These are phyloP conservation scores for Candida sithepensis DNA, from an alignment of 805 yeast genomes.

Conservation along the genomic window DNA sequence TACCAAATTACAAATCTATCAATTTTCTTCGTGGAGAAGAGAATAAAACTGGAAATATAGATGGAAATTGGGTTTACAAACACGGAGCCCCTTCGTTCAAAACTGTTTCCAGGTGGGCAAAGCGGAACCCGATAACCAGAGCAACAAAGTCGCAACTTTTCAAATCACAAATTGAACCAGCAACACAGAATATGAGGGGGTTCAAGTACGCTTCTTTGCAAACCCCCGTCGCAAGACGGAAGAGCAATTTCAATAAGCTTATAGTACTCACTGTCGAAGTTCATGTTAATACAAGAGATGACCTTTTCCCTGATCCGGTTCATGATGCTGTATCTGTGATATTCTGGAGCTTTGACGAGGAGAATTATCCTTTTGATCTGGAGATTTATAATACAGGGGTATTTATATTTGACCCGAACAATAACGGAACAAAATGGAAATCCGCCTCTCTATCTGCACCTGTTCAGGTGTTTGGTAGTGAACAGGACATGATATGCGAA, in stretches of 20 bases:
- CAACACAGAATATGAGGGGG: constrained; percentile 38
- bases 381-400: constrained; percentile 37
- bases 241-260: constrained; percentile 42
- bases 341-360: constrained; percentile 59
- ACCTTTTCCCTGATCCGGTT: constrained; percentile 59
- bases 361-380: constrained; percentile 32
- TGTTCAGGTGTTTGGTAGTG: constrained; percentile 45
- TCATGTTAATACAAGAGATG: constrained; percentile 54
- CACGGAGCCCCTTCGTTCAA: constrained; percentile 44
- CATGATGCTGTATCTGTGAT: constrained; percentile 56
- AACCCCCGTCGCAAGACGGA: constrained; percentile 27
- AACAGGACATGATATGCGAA: constrained; percentile 52
- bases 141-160: constrained; percentile 15
- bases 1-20: constrained; percentile 9
- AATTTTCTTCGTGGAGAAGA: too few species aligned
- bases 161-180: constrained; percentile 50
- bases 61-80: too few species aligned
- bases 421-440: constrained; percentile 2
- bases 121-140: constrained; percentile 13
- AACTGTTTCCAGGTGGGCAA: constrained; percentile 36
- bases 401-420: constrained; percentile 17
- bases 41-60: constrained; percentile 37
- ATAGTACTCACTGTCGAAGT: constrained; percentile 65
- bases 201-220: constrained; percentile 36
- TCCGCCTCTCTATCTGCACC: constrained; percentile 23